These are phyloP conservation scores for Bodo saltans DNA, from an alignment of 78 protist species.

Conservation along the genomic window DNA sequence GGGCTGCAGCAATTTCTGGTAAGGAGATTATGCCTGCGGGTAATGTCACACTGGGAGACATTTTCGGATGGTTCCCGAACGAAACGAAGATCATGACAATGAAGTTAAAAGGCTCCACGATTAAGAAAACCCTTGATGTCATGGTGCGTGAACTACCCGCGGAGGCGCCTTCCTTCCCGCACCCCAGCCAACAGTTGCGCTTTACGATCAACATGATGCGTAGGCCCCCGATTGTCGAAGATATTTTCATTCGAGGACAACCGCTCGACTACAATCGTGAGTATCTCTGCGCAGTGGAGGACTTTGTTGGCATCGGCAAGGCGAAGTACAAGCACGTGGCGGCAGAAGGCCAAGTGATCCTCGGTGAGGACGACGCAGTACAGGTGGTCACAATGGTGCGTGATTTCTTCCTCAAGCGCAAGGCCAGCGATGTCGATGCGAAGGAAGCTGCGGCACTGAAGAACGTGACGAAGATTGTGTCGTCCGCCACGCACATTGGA, in stretches of 20 bases:
- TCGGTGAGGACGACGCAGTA: background rate
- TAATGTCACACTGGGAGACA: slow-evolving; percentile 3
- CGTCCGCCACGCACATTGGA: background rate
- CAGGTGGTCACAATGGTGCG: background rate
- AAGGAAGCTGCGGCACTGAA: background rate
- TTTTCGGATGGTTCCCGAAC: slow-evolving; percentile 28
- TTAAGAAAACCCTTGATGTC: background rate
- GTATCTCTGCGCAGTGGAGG: background rate
- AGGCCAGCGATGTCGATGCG: background rate
- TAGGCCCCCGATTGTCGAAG: background rate
- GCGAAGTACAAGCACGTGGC: background rate
- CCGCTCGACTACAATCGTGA: background rate
- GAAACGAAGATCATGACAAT: slow-evolving; percentile 5
- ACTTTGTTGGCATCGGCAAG: slow-evolving; percentile 17
- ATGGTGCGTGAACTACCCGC: slow-evolving; percentile 10
- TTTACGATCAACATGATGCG: slow-evolving; percentile 2
- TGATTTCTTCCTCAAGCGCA: slow-evolving; percentile 14
- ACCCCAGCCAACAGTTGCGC: background rate
- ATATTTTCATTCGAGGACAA: background rate
- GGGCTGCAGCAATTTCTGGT: slow-evolving; percentile 17
- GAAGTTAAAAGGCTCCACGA: background rate
- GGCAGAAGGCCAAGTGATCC: background rate
- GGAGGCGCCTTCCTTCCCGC: slow-evolving; percentile 32
- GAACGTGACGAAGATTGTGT: background rate
- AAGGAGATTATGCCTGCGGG: slow-evolving; percentile 1